These are phyloP conservation scores for Kwoniella botswanensis DNA, from an alignment of 768 basidiomycete species.

Conservation along the genomic window DNA sequence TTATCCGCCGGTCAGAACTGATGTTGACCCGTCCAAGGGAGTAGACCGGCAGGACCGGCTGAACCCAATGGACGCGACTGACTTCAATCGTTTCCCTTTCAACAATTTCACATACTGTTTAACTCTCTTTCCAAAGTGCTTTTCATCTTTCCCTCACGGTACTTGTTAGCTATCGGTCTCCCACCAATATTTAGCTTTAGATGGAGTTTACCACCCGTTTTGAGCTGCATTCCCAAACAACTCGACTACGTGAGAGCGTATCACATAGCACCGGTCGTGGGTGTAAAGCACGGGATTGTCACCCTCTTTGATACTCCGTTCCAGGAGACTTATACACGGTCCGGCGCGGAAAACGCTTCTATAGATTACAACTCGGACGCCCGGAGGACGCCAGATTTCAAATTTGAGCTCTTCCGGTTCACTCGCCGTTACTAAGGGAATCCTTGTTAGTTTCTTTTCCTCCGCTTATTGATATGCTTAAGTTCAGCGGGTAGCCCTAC, in stretches of 20 bases:
- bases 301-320: slow-evolving; percentile 69
- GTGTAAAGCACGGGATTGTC: slow-evolving; percentile 65
- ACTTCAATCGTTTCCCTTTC: slow-evolving; percentile 78
- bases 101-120: slow-evolving; percentile 82
- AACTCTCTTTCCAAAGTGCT: slow-evolving; percentile 80
- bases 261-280: slow-evolving; percentile 71
- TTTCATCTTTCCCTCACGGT: slow-evolving; percentile 83
- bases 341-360: slow-evolving; percentile 74
- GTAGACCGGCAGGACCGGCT: slow-evolving; percentile 66
- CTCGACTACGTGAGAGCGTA: slow-evolving; percentile 79
- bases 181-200: slow-evolving; percentile 82
- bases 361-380: slow-evolving; percentile 77
- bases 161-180: slow-evolving; percentile 84
- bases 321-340: slow-evolving; percentile 80
- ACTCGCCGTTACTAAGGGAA: slow-evolving; percentile 87
- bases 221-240: slow-evolving; percentile 85
- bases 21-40: slow-evolving; percentile 71
- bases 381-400: slow-evolving; percentile 71
- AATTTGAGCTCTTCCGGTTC: slow-evolving; percentile 84
- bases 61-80: slow-evolving; percentile 68
- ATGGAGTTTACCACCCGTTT: slow-evolving; percentile 83
- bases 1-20: slow-evolving; percentile 69
- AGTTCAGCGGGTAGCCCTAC: slow-evolving; percentile 83
- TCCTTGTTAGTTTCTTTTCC: slow-evolving; percentile 91
- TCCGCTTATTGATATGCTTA: slow-evolving; percentile 89